Evolutionary conservation across 352 stramenopile genomes (phyloP).

Genomic region (Salisapilia sapeloensis): DNA sequence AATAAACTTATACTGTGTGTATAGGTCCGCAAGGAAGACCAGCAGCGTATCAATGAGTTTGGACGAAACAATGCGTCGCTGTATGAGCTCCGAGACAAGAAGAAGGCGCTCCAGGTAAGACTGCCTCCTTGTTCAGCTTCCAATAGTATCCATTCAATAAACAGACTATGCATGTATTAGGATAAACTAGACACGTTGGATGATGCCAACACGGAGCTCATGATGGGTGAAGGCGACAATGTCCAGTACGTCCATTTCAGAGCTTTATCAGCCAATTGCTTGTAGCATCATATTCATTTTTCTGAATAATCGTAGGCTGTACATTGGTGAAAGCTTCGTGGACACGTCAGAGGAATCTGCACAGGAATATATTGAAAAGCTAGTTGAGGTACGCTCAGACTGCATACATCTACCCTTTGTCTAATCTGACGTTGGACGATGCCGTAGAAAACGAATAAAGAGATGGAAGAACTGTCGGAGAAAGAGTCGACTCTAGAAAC

Average conservation of each 20-base stretch:
- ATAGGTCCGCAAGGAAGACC: constrained; percentile 93
- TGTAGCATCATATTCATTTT: background rate
- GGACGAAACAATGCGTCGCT: constrained; percentile 90
- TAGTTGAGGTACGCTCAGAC: constrained; percentile 43
- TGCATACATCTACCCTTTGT: background rate
- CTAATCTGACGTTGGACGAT: background rate
- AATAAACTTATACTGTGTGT: background rate
- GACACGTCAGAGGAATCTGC: constrained; percentile 87
- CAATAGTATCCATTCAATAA: constrained; percentile 1
- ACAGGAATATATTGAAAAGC: constrained; percentile 86
- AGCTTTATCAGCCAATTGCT: no score
- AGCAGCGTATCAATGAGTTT: constrained; percentile 97
- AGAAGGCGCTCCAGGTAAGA: constrained; percentile 77
- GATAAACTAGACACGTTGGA: constrained; percentile 92
- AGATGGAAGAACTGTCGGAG: constrained; percentile 64
- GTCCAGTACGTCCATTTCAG: constrained; percentile 64
- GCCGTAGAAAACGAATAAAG: constrained; percentile 40
- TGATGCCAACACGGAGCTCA: constrained; percentile 94
- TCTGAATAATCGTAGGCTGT: constrained; percentile 30
- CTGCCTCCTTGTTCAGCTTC: background rate
- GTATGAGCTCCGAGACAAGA: constrained; percentile 85
- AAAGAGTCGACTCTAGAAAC: constrained; percentile 82
- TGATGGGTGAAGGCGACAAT: constrained; percentile 87
- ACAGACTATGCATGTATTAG: constrained; percentile 15
- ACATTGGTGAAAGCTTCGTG: constrained; percentile 94